Percentiles rank a stretch among this genome's conserved stretches.
These are phyloP conservation scores for Aeminium ludgeri DNA, from an alignment of 495 filamentous ascomycete species.

Conservation along the genomic window DNA sequence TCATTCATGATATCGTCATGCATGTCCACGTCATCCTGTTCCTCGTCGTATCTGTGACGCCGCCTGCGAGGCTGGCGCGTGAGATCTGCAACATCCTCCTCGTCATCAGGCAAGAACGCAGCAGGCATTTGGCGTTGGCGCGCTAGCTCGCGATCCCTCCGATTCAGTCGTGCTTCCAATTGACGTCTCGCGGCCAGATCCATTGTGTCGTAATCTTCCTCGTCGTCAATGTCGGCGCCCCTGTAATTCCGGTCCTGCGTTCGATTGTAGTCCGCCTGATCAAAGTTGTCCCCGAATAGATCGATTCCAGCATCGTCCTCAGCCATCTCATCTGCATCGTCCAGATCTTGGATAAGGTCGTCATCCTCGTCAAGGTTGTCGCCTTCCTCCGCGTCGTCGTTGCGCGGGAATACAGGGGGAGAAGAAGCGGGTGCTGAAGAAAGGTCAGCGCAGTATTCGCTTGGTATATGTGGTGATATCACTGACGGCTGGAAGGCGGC, in stretches of 20 bases:
- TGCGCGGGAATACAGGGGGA: slow-evolving; percentile 40
- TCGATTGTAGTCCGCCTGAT: slow-evolving; percentile 54
- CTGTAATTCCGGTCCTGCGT: slow-evolving; percentile 49
- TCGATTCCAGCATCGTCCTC: slow-evolving; percentile 91
- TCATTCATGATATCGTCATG: slow-evolving; percentile 83
- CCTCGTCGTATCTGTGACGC: slow-evolving; percentile 82
- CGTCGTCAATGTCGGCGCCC: slow-evolving; percentile 61
- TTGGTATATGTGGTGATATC: not conserved
- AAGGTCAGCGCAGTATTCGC: not conserved
- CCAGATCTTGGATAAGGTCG: slow-evolving; percentile 63
- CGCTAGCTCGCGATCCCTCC: slow-evolving; percentile 64
- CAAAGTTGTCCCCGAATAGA: slow-evolving; percentile 79
- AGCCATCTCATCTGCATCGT: slow-evolving; percentile 89
- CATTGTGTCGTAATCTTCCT: slow-evolving; percentile 58
- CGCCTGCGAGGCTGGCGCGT: slow-evolving; percentile 63
- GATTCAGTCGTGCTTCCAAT: slow-evolving; percentile 67
- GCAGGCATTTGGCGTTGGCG: slow-evolving; percentile 59
- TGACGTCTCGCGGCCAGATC: slow-evolving; percentile 53
- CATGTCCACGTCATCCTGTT: slow-evolving; percentile 76
- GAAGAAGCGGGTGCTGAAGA: slow-evolving; percentile 33
- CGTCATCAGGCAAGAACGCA: slow-evolving; percentile 76
- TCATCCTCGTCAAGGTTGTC: slow-evolving; percentile 58
- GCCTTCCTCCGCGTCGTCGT: slow-evolving; percentile 45
- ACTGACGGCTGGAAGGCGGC: slow-evolving; percentile 57
- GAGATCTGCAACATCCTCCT: slow-evolving; percentile 66